Conservation (phyloP, 2,329 filamentous ascomycete species). For the Thielaviopsis populi region DNA sequence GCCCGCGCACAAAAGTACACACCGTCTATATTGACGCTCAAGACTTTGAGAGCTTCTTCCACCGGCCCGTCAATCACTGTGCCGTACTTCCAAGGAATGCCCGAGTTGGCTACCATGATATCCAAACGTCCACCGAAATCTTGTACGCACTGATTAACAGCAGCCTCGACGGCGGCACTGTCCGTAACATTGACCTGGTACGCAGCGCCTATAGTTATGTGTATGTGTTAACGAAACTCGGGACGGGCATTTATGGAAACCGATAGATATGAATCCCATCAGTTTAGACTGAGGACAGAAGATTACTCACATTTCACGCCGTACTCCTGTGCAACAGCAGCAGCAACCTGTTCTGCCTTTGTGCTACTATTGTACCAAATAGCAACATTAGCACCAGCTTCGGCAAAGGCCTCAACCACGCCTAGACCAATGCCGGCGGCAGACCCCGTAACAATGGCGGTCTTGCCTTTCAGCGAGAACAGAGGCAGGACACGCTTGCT, state of each 20-base stretch:
- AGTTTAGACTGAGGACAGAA: neutral
- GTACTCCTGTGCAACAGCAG: conserved; percentile 21
- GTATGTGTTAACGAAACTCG: neutral
- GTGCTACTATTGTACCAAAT: conserved; percentile 24
- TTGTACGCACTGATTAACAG: conserved; percentile 33
- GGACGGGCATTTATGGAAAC: neutral
- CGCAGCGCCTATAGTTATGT: conserved; percentile 36
- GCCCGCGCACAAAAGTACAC: conserved; percentile 63
- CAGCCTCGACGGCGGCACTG: conserved; percentile 40
- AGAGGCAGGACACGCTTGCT: conserved; percentile 43
- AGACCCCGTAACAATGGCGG: conserved; percentile 19
- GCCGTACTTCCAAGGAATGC: conserved; percentile 52
- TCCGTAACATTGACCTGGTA: conserved; percentile 40
- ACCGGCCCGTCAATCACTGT: conserved; percentile 49
- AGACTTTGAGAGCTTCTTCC: conserved; percentile 50
- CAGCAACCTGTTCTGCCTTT: conserved; percentile 20
- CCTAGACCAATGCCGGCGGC: conserved; percentile 20
- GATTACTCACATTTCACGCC: conserved; percentile 47
- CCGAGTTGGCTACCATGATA: conserved; percentile 44
- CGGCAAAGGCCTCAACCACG: conserved; percentile 25
- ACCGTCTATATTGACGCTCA: conserved; percentile 58
- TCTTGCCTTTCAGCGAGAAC: conserved; percentile 48
- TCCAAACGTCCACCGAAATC: conserved; percentile 27
- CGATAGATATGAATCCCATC: neutral
- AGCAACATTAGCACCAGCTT: conserved; percentile 23